Base-by-base conservation (phyloP, 139 green algal genomes). In the Chlorella sp. region DNA sequence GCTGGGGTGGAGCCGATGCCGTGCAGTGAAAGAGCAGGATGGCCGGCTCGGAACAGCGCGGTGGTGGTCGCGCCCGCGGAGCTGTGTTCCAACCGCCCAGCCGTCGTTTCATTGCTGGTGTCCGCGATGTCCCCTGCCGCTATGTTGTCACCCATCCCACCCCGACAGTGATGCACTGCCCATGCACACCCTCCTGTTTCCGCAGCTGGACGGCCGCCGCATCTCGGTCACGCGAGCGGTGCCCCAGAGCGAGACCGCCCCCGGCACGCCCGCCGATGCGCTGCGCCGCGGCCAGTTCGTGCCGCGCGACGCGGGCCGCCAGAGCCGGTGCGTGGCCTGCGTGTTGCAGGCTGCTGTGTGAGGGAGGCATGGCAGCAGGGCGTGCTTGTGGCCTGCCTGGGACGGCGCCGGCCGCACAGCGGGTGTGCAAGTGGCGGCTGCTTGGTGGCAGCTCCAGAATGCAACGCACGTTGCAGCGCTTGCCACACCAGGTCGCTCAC, bases 181-280 rank as follows among this genome's bases (percentile, higher is more conserved):
- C 51, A 60, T 11, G 46, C 8, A 54, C n/a, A n/a, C n/a, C n/a
- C n/a, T n/a, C 11, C 51, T 60, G 11, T 24, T n/a, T 16, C 51
- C 16, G 51, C 51, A 60, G 68, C 76, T 98, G 28, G 92, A 96
- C 11, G 94, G 92, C 5, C 91, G 95, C 38, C 89, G 85, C 22
- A 96, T 98, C 36, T 94, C 90, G 0, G 93, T 96, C 1, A 93
- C 90, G 32, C 77, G 78, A 14, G 95, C 95, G 32, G 92, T 98
- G 64, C 94, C 95, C 22, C 87, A 95, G 86, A 73, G 86, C 22
- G 83, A 95, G 80, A 96, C 90, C 19, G 89, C 88, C 34, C 93
- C 93, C 32, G 93, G 93, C 67, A 95, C 93, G 30, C 93, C 92
- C 17, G 93, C 92, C 0, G 89, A 90, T 36, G 88, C 87, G 14